Evolutionary conservation across 2,329 filamentous ascomycete genomes (phyloP), one percentile per base, ranked within the genome.

Genomic region (Chaetomium sp.): DNA sequence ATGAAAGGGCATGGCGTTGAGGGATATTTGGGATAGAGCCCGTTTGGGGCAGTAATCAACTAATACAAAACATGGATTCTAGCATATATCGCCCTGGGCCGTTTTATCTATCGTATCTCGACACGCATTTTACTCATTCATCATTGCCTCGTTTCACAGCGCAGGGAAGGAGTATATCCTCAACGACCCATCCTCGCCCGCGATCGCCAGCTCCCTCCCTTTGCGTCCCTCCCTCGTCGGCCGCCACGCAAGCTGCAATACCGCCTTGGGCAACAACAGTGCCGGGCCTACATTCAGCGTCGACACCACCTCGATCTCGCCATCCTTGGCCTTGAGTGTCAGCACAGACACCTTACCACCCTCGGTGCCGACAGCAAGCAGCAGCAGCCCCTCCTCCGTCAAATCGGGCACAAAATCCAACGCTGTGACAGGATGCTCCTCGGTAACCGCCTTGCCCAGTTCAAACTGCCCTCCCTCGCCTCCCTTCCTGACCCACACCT

Each of bases 241-340:
- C 67, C 87, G 83, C 90, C 90, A 93, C 8, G 87, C 82, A 42
- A 93, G 78, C 73, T 90, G 87, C 27, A 86, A 82, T 25, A 92
- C 83, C 1, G 88, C 78, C 73, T 85, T 90, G 27, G 88, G 87
- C 1, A 90, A 83, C 51, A 81, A 85, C 57, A 85, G 72, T 80
- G 79, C 75, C 25, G 75, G 68, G 33, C 64, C 70, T 6, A 82
- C 67, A 0, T 70, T 70, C 21, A 78, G 64, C 62, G 78, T 76
- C 19, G 74, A 74, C 5, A 74, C 69, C n/a, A 80, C 75, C 0
- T 68, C 65, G n/a, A 81, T 70, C 29, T 65, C 64, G 6, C n/a
- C 74, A 9, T 19, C 74, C 8, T 77, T 75, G 10, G 75, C 67
- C 57, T 75, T 75, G n/a, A 86, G 70, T 13, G 73, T 69, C 50